Evolutionary conservation across 1,284 basidiomycete genomes (phyloP), one percentile per base, ranked within the genome.

Genomic region (Marasmius sp.): DNA sequence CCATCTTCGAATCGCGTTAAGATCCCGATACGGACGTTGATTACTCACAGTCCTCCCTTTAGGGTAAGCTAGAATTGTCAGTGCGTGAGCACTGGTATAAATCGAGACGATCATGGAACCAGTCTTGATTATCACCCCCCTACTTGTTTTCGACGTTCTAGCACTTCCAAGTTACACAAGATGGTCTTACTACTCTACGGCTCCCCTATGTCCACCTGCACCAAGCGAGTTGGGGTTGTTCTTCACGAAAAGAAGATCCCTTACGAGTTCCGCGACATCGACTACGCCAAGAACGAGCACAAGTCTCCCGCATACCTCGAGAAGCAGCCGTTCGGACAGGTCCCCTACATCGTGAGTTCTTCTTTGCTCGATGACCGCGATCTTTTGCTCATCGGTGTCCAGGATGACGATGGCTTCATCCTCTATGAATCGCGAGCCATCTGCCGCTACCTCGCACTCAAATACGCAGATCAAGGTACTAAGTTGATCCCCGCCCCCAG

Each of bases 251-350:
- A 80, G 69, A 64, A 73, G 1, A 71, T 84, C 14, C 74, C 77
- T 0, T 81, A 75, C 67, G 76, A 82, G 61, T 53, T 84, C 57
- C 61, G 76, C 11, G 0, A 51, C 7, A 59, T 84, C 65, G 70
- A 82, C 67, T 60, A 80, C 22, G 0, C 53, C 52, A 78, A 76
- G 59, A 69, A 72, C 20, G 76, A 78, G 64, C 77, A 83, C 43
- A 82, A 82, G 70, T 7, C 61, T 0, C 60, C 77, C 3, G 77
- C 70, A 20, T 80, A 75, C 74, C 37, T 78, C 14, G 68, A 67
- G 39, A 68, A 75, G 41, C 87, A 89, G 67, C 87, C 88, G 0
- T 89, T 88, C 63, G 85, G 85, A 20, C 81, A 86, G 70, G 72
- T 89, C 61, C 88, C 88, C 2, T 85, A 80, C 71, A 77, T 89